Conservation (phyloP, 768 basidiomycete species). For the Peribolospora baueri region DNA sequence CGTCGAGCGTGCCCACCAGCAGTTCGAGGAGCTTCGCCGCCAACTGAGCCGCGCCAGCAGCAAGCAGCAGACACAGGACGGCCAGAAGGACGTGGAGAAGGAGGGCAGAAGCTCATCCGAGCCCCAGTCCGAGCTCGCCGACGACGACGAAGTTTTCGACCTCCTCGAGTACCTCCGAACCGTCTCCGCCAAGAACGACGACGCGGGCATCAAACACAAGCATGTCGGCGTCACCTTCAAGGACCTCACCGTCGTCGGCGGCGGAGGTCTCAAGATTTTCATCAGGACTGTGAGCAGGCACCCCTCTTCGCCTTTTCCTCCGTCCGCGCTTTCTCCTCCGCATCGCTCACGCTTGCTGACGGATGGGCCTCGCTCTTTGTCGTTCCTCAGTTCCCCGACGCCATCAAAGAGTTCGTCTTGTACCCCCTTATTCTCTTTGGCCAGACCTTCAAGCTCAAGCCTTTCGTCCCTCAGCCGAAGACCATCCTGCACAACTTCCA, state of each 20-base stretch:
- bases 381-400: conserved; percentile 17
- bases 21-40: conserved; percentile 8
- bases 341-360: not conserved
- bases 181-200: conserved; percentile 10
- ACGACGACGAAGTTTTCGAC: conserved; percentile 19
- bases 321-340: not conserved
- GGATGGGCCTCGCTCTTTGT: no score
- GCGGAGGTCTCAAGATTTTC: conserved; percentile 23
- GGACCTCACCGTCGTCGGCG: conserved; percentile 19
- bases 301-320: not conserved
- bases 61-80: not conserved
- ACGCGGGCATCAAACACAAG: conserved; percentile 22
- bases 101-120: conserved; percentile 6
- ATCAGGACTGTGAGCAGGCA: not conserved
- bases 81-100: conserved; percentile 14
- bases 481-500: conserved; percentile 32
- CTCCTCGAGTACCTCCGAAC: conserved; percentile 15
- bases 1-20: conserved; percentile 7
- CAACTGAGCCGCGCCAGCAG: not conserved
- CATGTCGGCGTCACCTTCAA: conserved; percentile 18
- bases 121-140: not conserved
- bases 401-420: conserved; percentile 29
- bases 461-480: conserved; percentile 35
- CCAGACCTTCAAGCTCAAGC: conserved; percentile 24
- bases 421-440: conserved; percentile 32